Conservation (phyloP, 2,329 filamentous ascomycete species). For the Xylariaceae sp. region DNA sequence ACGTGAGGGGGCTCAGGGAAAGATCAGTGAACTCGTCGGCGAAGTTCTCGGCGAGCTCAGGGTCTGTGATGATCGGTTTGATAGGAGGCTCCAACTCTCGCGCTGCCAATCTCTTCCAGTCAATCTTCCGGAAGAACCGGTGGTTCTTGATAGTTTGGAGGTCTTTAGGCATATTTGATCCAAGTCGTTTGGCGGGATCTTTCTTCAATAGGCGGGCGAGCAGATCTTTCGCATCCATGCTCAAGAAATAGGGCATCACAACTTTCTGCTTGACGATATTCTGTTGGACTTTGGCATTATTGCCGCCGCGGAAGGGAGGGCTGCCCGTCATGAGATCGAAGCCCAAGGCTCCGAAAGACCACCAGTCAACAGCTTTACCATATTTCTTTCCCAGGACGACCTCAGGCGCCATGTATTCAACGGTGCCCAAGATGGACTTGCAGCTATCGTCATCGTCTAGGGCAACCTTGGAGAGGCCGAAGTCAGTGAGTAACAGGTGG, state of each 20-base stretch:
- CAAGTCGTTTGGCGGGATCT: conserved; percentile 85
- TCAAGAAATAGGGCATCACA: conserved; percentile 81
- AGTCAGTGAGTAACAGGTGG: conserved; percentile 91
- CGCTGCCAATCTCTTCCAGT: conserved; percentile 83
- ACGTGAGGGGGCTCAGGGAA: conserved; percentile 69
- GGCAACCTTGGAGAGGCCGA: conserved; percentile 92
- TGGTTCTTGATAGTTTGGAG: conserved; percentile 82
- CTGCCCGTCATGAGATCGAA: conserved; percentile 90
- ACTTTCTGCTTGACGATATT: conserved; percentile 95
- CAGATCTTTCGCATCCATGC: conserved; percentile 88
- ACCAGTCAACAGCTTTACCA: conserved; percentile 96
- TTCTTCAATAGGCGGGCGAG: conserved; percentile 87
- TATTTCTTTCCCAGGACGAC: conserved; percentile 85
- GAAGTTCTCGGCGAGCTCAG: conserved; percentile 95
- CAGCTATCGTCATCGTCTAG: conserved; percentile 66
- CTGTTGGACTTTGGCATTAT: conserved; percentile 91
- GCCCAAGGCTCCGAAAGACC: conserved; percentile 90
- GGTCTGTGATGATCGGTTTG: conserved; percentile 88
- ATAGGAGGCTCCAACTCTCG: conserved; percentile 87
- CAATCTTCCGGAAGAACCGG: conserved; percentile 93
- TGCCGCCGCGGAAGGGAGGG: conserved; percentile 85
- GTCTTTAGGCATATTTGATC: conserved; percentile 84
- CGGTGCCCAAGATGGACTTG: conserved; percentile 87
- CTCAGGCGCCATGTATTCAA: conserved; percentile 99
- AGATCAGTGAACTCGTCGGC: conserved; percentile 85